Conservation (phyloP, 1,284 basidiomycete species). For the Apiotrichum montevideense region DNA sequence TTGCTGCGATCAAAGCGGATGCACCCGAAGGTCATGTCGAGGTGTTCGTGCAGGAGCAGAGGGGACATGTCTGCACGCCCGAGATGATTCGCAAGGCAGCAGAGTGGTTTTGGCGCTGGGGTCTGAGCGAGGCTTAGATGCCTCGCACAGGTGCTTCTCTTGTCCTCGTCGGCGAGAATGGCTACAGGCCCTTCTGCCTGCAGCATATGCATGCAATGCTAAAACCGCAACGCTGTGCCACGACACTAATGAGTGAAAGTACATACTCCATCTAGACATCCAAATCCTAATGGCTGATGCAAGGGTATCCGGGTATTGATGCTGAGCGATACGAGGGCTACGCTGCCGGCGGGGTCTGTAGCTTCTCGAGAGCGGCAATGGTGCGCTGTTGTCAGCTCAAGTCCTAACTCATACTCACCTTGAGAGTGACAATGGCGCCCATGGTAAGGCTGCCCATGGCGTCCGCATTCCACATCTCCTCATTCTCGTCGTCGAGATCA, state of each 20-base stretch:
- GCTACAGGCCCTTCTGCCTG: neutral
- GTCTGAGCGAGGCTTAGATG: conserved; percentile 18
- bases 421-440: conserved; percentile 71
- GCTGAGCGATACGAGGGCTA: neutral
- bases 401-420: conserved; percentile 3
- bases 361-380: conserved; percentile 25
- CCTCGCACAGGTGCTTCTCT: too few relatives aligned
- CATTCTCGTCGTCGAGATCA: conserved; percentile 33
- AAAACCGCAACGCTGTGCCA: neutral
- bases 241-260: too few relatives aligned
- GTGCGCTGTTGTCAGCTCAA: conserved; percentile 21
- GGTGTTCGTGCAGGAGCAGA: conserved; percentile 40
- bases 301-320: too few relatives aligned
- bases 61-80: conserved; percentile 43
- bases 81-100: conserved; percentile 44
- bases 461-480: conserved; percentile 48
- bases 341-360: neutral
- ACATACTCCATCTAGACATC: too few relatives aligned
- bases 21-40: conserved; percentile 25
- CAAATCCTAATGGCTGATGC: too few relatives aligned
- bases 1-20: conserved; percentile 26
- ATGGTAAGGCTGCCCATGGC: conserved; percentile 69
- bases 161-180: too few relatives aligned
- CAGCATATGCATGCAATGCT: conserved; percentile 4
- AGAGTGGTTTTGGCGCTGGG: conserved; percentile 45